Evolutionary conservation across 441 rosid genomes (phyloP), one percentile per base, ranked within the genome.

Genomic region (Hura crepitans): DNA sequence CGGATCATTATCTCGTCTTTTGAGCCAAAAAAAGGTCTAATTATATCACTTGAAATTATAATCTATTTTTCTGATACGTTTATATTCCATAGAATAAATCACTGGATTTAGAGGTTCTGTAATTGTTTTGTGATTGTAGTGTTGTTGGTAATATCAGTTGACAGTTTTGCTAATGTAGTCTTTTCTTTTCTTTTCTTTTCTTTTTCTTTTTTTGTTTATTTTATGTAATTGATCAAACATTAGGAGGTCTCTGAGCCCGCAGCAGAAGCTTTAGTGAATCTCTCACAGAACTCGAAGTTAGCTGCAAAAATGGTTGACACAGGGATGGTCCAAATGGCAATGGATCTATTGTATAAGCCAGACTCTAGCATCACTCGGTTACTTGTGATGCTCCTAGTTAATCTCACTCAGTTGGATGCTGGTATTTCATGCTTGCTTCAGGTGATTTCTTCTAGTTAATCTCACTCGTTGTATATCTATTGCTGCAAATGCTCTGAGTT

Each of bases 241-340:
- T 83, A 88, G 96, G 97, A 86, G 81, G 87, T 90, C 27, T 86
- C 97, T 31, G 97, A 89, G 82, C 96, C 97, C 58, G 91, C 96
- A 0, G 91, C 90, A 35, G 87, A 89, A 74, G 93, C 96, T 72
- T 93, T 94, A 68, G 88, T 94, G 22, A 89, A 91, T 82, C 92
- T 94, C 69, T 91, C 98, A 0, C 96, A 85, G 81, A 81, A 85
- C 78, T 79, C 87, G 11, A 81, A 75, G 66, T 71, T 93, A 72
- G 89, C 92, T 55, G 63, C 78, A 28, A 85, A 83, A 81, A 88
- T 89, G 93, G 85, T 87, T 75, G 78, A 69, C 31, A 81, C 81
- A 80, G 93, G 89, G 57, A 78, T 88, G 81, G 80, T 86, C 49
- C 81, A 75, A 78, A 79, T 85, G 28, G 85, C 80, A 17, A 87